Evolutionary conservation across 495 filamentous ascomycete species (phyloP), one percentile per base, ranked within the genome.

Genomic region (Cudoniella acicularis): DNA sequence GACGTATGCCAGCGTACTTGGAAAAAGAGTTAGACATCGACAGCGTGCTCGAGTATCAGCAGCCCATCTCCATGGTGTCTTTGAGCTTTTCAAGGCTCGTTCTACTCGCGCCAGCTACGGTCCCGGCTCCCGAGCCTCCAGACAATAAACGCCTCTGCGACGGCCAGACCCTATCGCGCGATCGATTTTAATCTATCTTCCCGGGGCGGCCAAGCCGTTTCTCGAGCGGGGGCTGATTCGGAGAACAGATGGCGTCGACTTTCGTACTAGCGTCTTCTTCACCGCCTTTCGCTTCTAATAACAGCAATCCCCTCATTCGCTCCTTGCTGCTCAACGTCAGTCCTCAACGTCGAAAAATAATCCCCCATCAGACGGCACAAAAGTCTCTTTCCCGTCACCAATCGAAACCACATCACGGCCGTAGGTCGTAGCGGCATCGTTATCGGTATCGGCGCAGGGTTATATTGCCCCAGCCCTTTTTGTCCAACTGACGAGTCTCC

Each of bases 261-360:
- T 21, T 46, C 30, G 30, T 43, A 18, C 43, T 63, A 63, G 61
- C 61, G 61, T 52, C 49, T 3, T 56, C 61, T 56, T 51, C 61
- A 63, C 61, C 61, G 61, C 61, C 40, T 20, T 63, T 63, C 47
- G 30, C 30, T 36, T 57, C 47, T 23, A 8, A 52, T 48, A 49
- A 20, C 48, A 52, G 3, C 50, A 23, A 10, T 9, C 47, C 10
- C 41, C 36, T 53, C 53, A 52, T 61, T 56, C 13, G 30, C 30
- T 36, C 30, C 13, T 13, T 36, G 30, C 13, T 36, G 6, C 30
- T 36, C 30, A 36, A 36, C 30, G n/a, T n/a, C n/a, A n/a, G n/a
- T n/a, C n/a, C 30, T 13, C 30, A 36, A 36, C 30, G 6, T 36
- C 13, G 30, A 36, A 4, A 36, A 36, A 6, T 36, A 13, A 6